A percentile compares a stretch with the other conserved stretches of the same genome.
Evolutionary conservation across 345 rosid species (phyloP).

Genomic region (Eucalyptus sp.): DNA sequence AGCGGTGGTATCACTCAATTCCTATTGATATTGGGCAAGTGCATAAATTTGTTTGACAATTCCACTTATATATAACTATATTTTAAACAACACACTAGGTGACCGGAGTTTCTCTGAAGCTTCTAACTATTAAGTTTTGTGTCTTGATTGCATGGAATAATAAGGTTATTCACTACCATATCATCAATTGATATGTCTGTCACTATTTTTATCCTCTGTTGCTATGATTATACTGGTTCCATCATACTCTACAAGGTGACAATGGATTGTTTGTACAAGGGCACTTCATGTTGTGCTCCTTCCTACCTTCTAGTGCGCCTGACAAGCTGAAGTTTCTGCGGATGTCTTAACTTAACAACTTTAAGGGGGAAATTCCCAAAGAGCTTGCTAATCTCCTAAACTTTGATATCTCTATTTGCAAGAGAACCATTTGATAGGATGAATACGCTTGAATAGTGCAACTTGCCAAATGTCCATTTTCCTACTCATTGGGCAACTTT

Average conservation of each 20-base stretch:
- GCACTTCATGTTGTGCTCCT: background rate
- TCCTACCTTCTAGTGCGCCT: background rate
- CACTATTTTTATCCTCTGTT: background rate
- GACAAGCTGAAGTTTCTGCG: background rate
- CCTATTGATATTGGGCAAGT: background rate
- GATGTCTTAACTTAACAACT: slow-evolving; percentile 82
- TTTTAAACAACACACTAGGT: background rate
- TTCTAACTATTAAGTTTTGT: background rate
- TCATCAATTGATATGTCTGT: background rate
- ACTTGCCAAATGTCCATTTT: slow-evolving; percentile 29
- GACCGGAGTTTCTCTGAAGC: accelerated
- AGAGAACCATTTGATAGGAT: slow-evolving; percentile 75
- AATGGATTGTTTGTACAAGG: background rate
- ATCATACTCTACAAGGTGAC: background rate
- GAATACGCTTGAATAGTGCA: slow-evolving; percentile 68
- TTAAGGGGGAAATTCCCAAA: slow-evolving; percentile 82
- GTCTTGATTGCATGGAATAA: background rate
- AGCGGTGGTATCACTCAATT: background rate
- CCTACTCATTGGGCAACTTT: background rate
- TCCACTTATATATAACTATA: background rate
- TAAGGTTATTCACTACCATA: background rate
- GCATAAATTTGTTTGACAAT: background rate
- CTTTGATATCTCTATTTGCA: slow-evolving; percentile 85
- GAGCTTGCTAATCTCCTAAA: slow-evolving; percentile 80
- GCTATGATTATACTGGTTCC: background rate